A percentile compares a stretch with the other conserved stretches of the same genome.
These are phyloP conservation scores for Podospora bellae-mahoneyi DNA, from an alignment of 495 filamentous ascomycete species.

Conservation along the genomic window DNA sequence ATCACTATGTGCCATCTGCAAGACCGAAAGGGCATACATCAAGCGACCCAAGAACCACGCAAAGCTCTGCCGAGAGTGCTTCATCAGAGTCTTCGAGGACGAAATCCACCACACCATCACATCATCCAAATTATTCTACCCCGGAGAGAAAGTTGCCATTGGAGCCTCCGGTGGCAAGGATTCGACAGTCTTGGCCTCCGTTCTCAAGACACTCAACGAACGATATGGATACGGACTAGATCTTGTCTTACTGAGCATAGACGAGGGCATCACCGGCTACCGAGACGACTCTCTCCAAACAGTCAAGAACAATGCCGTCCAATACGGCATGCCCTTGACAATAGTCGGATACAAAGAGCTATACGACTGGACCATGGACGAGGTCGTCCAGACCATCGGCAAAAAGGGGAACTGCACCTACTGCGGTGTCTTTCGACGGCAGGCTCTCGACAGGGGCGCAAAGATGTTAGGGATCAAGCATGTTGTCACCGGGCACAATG, in stretches of 20 bases:
- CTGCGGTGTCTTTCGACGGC: constrained; percentile 92
- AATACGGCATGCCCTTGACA: constrained; percentile 85
- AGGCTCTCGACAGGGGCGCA: constrained; percentile 90
- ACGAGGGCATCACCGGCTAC: constrained; percentile 96
- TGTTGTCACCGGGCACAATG: constrained; percentile 97
- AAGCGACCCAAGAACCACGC: constrained; percentile 90
- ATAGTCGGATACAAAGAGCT: constrained; percentile 92
- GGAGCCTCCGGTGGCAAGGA: constrained; percentile 97
- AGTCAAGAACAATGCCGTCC: constrained; percentile 85
- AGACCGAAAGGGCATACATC: constrained; percentile 73
- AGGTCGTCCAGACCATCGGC: constrained; percentile 90
- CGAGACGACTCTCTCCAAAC: constrained; percentile 93
- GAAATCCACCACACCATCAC: constrained; percentile 93
- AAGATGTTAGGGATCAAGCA: constrained; percentile 83
- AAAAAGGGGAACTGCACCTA: constrained; percentile 99
- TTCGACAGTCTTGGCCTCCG: constrained; percentile 90
- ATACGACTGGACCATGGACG: constrained; percentile 99
- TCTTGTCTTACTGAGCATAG: constrained; percentile 82
- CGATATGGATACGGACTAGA: constrained; percentile 83
- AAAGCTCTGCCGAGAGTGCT: constrained; percentile 87
- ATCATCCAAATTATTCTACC: constrained; percentile 69
- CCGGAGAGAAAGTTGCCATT: constrained; percentile 86
- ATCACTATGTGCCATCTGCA: constrained; percentile 68
- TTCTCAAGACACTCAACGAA: constrained; percentile 91
- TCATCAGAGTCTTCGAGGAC: constrained; percentile 80